Evolutionary conservation across 768 basidiomycete species (phyloP), one percentile per base, ranked within the genome.

Genomic region (Lactarius sanguifluus): DNA sequence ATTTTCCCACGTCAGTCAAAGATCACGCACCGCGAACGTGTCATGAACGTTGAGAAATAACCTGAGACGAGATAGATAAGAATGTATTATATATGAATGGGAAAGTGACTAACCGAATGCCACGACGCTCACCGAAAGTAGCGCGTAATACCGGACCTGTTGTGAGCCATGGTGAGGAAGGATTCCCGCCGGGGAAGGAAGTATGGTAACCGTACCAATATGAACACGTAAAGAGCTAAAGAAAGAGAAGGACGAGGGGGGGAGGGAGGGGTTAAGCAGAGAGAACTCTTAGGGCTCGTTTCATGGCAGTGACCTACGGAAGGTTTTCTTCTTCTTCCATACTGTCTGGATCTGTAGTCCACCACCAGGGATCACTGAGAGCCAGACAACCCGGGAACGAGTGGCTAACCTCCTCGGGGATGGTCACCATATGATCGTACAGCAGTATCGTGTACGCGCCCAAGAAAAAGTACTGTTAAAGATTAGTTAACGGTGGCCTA

Each of bases 291-390:
- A 18, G 5, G 12, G 28, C 38, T 10, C 32, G 28, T 40, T 20
- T 47, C 23, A 16, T n/a, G 55, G 28, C 16, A 23, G 20, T 36
- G 28, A 50, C 67, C 25, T 47, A 70, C 69, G 63, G 20, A 64
- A 68, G 12, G 69, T 65, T 57, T 70, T 70, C 59, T 62, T 70
- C 50, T 60, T 64, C 57, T 70, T 70, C 69, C 69, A 70, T 12
- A 70, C 67, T 7, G 63, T 68, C 25, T 68, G 60, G n/a, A 70
- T 28, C 69, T 70, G 41, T 16, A 15, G 18, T 13, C 34, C 15
- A n/a, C 54, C 8, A 45, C 16, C 47, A 57, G 10, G 43, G 34
- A 9, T 57, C 28, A 36, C 23, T 12, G n/a, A 23, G 36, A n/a
- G 18, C 40, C 18, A 30, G 10, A 56, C 15, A n/a, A 34, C 16